Evolutionary conservation across 257 asterid genomes (phyloP).

Genomic region (Avicennia marina): DNA sequence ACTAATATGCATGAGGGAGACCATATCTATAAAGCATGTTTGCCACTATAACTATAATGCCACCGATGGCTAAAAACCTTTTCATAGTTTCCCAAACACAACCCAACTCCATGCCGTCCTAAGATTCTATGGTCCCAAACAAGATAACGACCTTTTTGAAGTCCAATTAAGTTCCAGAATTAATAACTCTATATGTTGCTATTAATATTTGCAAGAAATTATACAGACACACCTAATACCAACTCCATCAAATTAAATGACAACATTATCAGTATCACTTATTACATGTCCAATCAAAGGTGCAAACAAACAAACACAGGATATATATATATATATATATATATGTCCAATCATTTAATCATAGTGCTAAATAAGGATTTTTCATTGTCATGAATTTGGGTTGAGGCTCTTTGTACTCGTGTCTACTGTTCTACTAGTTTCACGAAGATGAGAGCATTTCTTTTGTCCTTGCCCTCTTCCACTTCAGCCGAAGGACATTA

Average conservation of each 20-base stretch:
- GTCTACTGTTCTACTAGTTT: too few relatives aligned
- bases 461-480: too few relatives aligned
- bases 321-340: not conserved
- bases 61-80: constrained; percentile 47
- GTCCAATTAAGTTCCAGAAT: too few relatives aligned
- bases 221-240: constrained; percentile 42
- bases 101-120: constrained; percentile 66
- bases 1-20: constrained; percentile 12
- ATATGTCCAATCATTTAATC: constrained; percentile 14
- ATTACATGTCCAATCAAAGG: constrained; percentile 29
- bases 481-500: too few relatives aligned
- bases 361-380: too few relatives aligned
- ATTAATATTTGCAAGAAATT: constrained; percentile 27
- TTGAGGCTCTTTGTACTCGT: too few relatives aligned
- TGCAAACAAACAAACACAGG: constrained; percentile 17
- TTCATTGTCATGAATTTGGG: too few relatives aligned
- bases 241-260: constrained; percentile 40
- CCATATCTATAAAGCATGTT: constrained; percentile 35
- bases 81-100: constrained; percentile 45
- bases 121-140: constrained; percentile 65
- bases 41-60: constrained; percentile 33
- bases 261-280: not conserved
- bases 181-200: too few relatives aligned
- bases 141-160: constrained; percentile 45
- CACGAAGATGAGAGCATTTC: too few relatives aligned